These are phyloP conservation scores for Paraurostyla sp. DNA, from an alignment of 73 alveolate species.

Conservation along the genomic window DNA sequence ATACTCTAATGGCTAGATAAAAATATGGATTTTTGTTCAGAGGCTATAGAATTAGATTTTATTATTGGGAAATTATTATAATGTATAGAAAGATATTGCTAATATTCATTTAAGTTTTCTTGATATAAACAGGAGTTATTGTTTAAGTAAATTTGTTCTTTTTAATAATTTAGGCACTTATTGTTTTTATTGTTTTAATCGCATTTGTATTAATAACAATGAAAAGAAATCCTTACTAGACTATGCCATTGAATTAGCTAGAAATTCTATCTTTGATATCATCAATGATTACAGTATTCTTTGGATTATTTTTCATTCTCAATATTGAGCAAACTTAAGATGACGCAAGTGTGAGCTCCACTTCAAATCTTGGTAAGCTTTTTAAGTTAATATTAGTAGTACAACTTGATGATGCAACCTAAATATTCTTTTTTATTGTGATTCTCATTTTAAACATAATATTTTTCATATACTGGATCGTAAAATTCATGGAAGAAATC, in stretches of 20 bases:
- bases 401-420: background rate
- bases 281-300: slow-evolving; percentile 62
- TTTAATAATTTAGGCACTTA: slow-evolving; percentile 47
- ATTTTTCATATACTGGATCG: background rate
- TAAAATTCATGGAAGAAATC: background rate
- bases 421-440: background rate
- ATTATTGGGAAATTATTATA: slow-evolving; percentile 59
- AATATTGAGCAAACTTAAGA: background rate
- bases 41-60: slow-evolving; percentile 11
- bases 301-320: slow-evolving; percentile 65
- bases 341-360: background rate
- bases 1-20: background rate
- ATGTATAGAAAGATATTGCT: slow-evolving; percentile 57
- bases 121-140: slow-evolving; percentile 23
- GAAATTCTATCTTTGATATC: slow-evolving; percentile 49
- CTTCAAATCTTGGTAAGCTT: background rate
- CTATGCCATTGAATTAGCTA: slow-evolving; percentile 48
- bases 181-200: slow-evolving; percentile 39
- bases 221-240: slow-evolving; percentile 10
- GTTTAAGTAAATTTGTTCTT: background rate
- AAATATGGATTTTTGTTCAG: slow-evolving; percentile 56
- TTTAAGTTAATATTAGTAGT: background rate
- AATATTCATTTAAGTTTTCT: slow-evolving; percentile 49
- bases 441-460: background rate
- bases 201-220: background rate